phyloP scores from a whole-genome alignment of 2,329 filamentous ascomycete genomes.

The Xylaria arbuscula region DNA sequence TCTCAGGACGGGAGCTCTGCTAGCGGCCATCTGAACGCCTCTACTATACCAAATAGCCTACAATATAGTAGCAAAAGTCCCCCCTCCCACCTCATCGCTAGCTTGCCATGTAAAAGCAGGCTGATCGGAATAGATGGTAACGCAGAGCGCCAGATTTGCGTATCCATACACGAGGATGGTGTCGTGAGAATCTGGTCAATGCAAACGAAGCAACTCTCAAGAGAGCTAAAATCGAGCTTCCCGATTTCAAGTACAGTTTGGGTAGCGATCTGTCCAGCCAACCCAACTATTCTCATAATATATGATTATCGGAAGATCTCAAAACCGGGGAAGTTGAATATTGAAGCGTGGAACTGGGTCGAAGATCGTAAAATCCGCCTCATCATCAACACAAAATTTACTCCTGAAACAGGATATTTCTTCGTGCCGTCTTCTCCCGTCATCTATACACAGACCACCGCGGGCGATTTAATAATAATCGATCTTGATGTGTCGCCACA shows the following conservation, averaged over 20 bases:
- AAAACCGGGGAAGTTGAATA: too few relatives aligned
- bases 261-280: not conserved
- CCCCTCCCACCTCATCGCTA: not conserved
- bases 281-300: too few relatives aligned
- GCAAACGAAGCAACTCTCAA: not conserved
- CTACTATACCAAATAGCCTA: not conserved
- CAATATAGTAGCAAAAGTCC: not conserved
- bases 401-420: not conserved
- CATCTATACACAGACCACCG: not conserved
- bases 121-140: not conserved
- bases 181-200: conserved; percentile 4
- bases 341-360: not conserved
- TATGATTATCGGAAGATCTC: too few relatives aligned
- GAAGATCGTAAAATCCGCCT: not conserved
- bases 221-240: conserved; percentile 11
- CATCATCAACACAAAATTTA: too few relatives aligned
- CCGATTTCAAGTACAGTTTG: not conserved
- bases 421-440: not conserved
- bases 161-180: not conserved
- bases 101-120: not conserved
- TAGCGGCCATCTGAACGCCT: not conserved
- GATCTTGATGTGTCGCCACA: not conserved
- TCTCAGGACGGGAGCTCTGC: not conserved
- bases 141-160: conserved; percentile 9
- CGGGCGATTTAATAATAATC: not conserved